Percentiles rank a stretch among this genome's conserved stretches.
These are phyloP conservation scores for Achlya hypogyna DNA, from an alignment of 352 stramenopile species.

Conservation along the genomic window DNA sequence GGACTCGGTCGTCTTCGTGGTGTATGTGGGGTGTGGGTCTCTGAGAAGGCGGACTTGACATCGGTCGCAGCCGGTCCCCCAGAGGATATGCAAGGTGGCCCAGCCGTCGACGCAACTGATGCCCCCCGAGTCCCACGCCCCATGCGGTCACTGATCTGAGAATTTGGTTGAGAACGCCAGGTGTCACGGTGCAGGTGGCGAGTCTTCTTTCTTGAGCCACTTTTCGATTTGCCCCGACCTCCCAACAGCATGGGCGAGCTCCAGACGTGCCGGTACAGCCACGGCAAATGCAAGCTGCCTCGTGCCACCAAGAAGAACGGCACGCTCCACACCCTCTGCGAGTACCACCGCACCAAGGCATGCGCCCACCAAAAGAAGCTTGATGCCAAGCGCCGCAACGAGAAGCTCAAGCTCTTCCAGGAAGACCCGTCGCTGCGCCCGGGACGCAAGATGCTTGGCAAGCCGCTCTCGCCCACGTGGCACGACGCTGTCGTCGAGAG, in stretches of 20 bases:
- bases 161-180: neutral
- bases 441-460: neutral
- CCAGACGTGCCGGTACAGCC: conserved; percentile 48
- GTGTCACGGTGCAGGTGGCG: neutral
- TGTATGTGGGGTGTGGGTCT: neutral
- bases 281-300: conserved; percentile 51
- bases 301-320: conserved; percentile 69
- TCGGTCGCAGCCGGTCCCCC: too few species aligned
- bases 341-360: conserved; percentile 66
- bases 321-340: conserved; percentile 62
- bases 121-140: neutral
- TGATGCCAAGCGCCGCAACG: conserved; percentile 58
- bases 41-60: too few species aligned
- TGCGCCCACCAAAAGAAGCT: conserved; percentile 79
- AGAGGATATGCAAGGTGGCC: too few species aligned
- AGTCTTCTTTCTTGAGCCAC: neutral
- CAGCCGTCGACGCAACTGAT: too few species aligned
- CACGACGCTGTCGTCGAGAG: neutral
- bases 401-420: conserved; percentile 32
- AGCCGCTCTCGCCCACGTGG: neutral
- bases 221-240: neutral
- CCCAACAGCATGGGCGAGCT: conserved; percentile 1
- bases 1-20: neutral
- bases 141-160: neutral
- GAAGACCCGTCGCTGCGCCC: neutral